Percentiles rank a stretch among this genome's conserved stretches.
Evolutionary conservation across 331 rosid species (phyloP).

Genomic region (Dryas integrifolia): DNA sequence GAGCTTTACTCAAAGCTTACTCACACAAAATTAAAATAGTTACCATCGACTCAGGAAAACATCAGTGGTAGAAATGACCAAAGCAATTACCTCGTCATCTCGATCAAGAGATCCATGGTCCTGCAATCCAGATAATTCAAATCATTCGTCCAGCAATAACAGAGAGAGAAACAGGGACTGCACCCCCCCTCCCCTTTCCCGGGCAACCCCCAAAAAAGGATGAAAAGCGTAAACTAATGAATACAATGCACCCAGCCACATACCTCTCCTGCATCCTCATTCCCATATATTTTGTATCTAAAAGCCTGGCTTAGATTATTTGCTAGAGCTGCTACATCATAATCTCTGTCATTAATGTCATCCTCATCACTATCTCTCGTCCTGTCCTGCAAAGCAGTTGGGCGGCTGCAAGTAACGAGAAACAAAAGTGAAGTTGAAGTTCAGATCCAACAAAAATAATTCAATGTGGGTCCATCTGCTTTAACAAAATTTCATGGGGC

Average conservation of each 20-base stretch:
- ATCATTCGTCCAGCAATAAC: constrained; percentile 17
- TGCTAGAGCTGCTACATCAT: constrained; percentile 87
- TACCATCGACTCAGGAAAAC: constrained; percentile 16
- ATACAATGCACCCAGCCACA: constrained; percentile 20
- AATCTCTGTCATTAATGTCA: constrained; percentile 87
- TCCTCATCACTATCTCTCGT: constrained; percentile 94
- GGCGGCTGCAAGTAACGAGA: constrained; percentile 61
- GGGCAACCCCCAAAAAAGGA: background rate
- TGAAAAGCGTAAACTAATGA: background rate
- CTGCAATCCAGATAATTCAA: constrained; percentile 50
- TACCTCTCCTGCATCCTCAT: constrained; percentile 91
- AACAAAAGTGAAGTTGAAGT: constrained; percentile 6
- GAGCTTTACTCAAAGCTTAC: background rate
- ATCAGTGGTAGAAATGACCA: constrained; percentile 8
- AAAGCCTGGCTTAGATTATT: constrained; percentile 94
- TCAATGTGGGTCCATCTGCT: background rate
- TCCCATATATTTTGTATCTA: constrained; percentile 88
- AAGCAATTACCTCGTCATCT: constrained; percentile 77
- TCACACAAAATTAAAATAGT: background rate
- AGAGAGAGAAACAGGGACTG: background rate
- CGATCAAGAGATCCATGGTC: constrained; percentile 68
- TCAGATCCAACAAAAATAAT: background rate
- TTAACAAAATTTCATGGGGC: background rate
- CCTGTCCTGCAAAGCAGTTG: constrained; percentile 93
- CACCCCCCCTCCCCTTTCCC: no score